Evolutionary conservation across 768 basidiomycete species (phyloP), one percentile per base, ranked within the genome.

Genomic region (Boletales sp.): DNA sequence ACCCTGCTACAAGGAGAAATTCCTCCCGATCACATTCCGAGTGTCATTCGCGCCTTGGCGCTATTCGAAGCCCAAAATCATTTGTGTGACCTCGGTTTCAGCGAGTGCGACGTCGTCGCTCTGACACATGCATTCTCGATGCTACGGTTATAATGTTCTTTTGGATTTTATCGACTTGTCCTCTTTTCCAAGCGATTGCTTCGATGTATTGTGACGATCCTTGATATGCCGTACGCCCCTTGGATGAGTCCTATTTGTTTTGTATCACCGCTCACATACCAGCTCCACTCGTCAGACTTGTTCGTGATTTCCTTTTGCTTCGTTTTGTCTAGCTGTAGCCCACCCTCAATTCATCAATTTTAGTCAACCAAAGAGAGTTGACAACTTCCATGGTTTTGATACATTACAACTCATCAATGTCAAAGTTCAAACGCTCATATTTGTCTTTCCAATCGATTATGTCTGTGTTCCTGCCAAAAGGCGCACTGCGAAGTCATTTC

Each of bases 111-210:
- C 2, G 30, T 64, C 34, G 33, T 33, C 4, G 25, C 56, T 4
- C 49, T 64, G 41, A 55, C 62, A 2, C 31, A 50, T 3, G 57
- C 57, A 7, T 64, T 62, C 19, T 64, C 57, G 25, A 59, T 51
- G 60, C 31, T 64, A 25, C 58, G 36, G n/a, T 32, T 61, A 8
- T 64, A 30, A 41, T 34, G 18, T 14, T 14, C 35, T 1, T 14
- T 32, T 25, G 5, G 17, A n/a, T 43, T 32, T 43, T 34, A 31
- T 25, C 28, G 36, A 12, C 11, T 14, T 18, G 25, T 6, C 2
- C 8, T 14, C 43, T 41, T 34, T 21, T 18, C 35, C 31, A 21
- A 13, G 11, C 17, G 32, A 4, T 18, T n/a, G 2, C 15, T 19
- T 42, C 34, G 48, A 30, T 50, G n/a, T 48, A 35, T 48, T 38